Base-by-base conservation (phyloP, 2,329 filamentous ascomycete species). In the Penicillium sp. region DNA sequence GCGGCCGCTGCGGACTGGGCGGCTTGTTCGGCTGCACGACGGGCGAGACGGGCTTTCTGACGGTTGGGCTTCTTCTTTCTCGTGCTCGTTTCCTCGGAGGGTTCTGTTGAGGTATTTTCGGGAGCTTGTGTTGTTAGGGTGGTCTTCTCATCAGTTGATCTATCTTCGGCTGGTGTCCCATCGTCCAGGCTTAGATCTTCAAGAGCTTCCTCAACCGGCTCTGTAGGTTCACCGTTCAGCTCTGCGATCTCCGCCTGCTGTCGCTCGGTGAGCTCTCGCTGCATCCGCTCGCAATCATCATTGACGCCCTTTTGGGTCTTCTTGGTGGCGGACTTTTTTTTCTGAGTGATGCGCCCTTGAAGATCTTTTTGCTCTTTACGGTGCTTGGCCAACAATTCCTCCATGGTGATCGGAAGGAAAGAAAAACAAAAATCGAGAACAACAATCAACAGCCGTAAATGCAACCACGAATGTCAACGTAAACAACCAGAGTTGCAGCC, bases 251-350 rank as follows among this genome's bases (percentile, higher is more conserved):
- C 85, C 4, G 71, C 71, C 33, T 79, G 79, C 30, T 89, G 86
- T 61, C 76, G 78, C 59, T 85, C 83, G 57, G 81, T 81, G 43
- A 87, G 74, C 59, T 87, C 84, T 42, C 76, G 74, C 67, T 88
- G 85, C 40, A 87, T 76, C 28, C 78, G 74, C 22, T 85, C 85
- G 72, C 86, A 88, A 70, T 89, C 86, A 66, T 88, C 86, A 64
- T 87, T 87, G 43, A 94, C 82, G 30, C 89, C 88, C 75, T 89
- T 87, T 53, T 86, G 82, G 8, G 86, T 87, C 76, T 88, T 89
- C 80, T 98, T 99, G 51, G 90, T 96, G 16, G 95, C 93, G 68
- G 91, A 89, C 82, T 97, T 98, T 83, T 97, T 99, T 84, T 97
- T 98, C 79, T 90, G 93, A 5, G 92, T 97, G 72, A 96, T 88